Conservation (phyloP, 129 eudicot species). For the Centella asiatica region DNA sequence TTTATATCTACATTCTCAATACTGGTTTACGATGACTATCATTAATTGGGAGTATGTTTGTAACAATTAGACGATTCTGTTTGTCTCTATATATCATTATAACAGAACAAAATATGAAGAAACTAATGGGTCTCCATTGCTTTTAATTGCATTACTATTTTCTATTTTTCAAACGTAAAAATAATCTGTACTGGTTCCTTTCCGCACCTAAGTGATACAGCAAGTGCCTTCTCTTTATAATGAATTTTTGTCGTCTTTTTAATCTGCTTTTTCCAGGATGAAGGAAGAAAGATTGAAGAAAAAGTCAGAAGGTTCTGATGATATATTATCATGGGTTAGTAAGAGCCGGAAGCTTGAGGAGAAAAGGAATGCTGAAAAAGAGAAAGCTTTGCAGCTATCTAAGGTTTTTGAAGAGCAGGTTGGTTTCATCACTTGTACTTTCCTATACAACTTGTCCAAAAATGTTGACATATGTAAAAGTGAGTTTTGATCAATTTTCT, state of each 20-base stretch:
- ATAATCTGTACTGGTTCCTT: not conserved
- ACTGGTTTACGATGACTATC: not conserved
- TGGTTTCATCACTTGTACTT: constrained; percentile 7
- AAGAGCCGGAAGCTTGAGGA: constrained; percentile 84
- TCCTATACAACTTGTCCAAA: not conserved
- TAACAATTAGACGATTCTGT: not conserved
- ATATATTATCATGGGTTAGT: constrained; percentile 75
- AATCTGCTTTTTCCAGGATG: constrained; percentile 41
- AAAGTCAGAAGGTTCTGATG: constrained; percentile 58
- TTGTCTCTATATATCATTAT: not conserved
- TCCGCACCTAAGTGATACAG: not conserved
- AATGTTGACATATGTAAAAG: constrained; percentile 3
- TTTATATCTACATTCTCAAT: not conserved
- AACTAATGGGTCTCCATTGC: not conserved
- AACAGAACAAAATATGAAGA: not conserved
- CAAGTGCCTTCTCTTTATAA: not conserved
- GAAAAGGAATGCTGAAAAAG: constrained; percentile 59
- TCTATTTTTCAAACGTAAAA: not conserved
- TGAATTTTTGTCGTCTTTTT: not conserved
- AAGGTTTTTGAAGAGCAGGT: constrained; percentile 96
- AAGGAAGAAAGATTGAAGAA: constrained; percentile 80
- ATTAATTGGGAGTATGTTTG: not conserved
- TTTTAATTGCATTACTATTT: not conserved
- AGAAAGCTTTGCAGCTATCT: constrained; percentile 70
- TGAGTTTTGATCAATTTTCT: constrained; percentile 11